Evolutionary conservation across 176 grass and related monocot species (phyloP).

Genomic region (Eleusine coracana): DNA sequence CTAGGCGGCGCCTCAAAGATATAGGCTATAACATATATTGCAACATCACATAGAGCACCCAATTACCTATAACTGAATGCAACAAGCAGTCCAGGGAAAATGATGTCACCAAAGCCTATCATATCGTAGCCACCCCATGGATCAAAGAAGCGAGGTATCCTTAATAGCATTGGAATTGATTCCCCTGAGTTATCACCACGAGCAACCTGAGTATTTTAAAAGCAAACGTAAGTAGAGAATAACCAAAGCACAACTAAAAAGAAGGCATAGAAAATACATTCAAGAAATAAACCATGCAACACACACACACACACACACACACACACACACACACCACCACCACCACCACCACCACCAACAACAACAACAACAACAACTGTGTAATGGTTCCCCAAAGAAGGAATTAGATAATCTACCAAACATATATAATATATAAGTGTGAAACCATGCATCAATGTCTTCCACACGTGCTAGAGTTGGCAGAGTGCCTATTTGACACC

Average conservation of each 20-base stretch:
- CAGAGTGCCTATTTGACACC: not conserved
- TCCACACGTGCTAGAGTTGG: not conserved
- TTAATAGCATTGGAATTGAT: slow-evolving; percentile 96
- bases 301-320: too few relatives aligned
- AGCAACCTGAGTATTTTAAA: slow-evolving; percentile 68
- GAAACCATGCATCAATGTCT: not conserved
- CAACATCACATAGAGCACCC: slow-evolving; percentile 5
- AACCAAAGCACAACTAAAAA: not conserved
- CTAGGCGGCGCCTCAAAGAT: not conserved
- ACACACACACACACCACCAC: too few relatives aligned
- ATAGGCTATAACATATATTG: not conserved
- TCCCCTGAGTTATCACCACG: slow-evolving; percentile 80
- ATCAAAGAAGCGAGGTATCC: slow-evolving; percentile 95
- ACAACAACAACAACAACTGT: too few relatives aligned
- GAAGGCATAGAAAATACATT: not conserved
- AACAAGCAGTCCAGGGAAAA: slow-evolving; percentile 95
- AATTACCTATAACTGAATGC: slow-evolving; percentile 90
- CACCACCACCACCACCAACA: too few relatives aligned
- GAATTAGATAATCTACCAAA: slow-evolving; percentile 4
- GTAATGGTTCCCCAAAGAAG: not conserved
- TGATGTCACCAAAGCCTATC: slow-evolving; percentile 99
- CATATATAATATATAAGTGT: not conserved
- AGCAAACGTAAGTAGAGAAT: slow-evolving; percentile 14
- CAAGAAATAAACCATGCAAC: not conserved
- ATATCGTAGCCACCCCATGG: slow-evolving; percentile 99